Percentiles rank a stretch among this genome's conserved stretches.
Conservation (phyloP, 805 yeast species). For the Saccharomycopsis babjevae region DNA sequence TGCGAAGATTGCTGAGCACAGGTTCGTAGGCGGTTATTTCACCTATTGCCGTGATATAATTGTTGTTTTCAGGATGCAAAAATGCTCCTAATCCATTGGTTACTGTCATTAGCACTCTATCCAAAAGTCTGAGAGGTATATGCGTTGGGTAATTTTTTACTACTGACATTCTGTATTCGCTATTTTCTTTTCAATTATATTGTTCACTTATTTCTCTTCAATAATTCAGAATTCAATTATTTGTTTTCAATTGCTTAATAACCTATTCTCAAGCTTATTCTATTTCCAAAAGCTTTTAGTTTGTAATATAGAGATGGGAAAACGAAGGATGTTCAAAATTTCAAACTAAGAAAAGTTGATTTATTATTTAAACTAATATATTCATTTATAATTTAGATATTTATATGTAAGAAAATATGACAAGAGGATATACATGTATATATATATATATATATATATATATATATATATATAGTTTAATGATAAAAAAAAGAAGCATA, state of each 20-base stretch:
- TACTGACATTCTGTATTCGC: background rate
- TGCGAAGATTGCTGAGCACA: slow-evolving; percentile 51
- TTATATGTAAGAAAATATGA: background rate
- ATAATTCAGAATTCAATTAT: background rate
- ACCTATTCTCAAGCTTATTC: too few relatives aligned
- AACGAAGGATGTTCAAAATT: too few relatives aligned
- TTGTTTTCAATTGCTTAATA: too few relatives aligned
- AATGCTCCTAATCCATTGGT: slow-evolving; percentile 74
- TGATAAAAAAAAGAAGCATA: too few relatives aligned
- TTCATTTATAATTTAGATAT: background rate
- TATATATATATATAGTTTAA: too few relatives aligned
- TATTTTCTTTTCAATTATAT: background rate
- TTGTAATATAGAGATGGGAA: too few relatives aligned
- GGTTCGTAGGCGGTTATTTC: slow-evolving; percentile 78
- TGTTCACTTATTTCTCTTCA: too few relatives aligned
- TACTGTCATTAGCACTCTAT: slow-evolving; percentile 50
- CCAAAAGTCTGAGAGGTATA: slow-evolving; percentile 58
- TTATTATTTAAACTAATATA: background rate
- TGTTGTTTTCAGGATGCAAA: slow-evolving; percentile 66
- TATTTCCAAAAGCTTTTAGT: too few relatives aligned
- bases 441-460: too few relatives aligned
- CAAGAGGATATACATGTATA: too few relatives aligned
- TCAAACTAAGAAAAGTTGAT: too few relatives aligned
- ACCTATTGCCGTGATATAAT: slow-evolving; percentile 73
- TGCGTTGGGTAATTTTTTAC: slow-evolving; percentile 51